phyloP scores from a whole-genome alignment of 2,329 filamentous ascomycete genomes.

The Colletotrichum incanum region DNA sequence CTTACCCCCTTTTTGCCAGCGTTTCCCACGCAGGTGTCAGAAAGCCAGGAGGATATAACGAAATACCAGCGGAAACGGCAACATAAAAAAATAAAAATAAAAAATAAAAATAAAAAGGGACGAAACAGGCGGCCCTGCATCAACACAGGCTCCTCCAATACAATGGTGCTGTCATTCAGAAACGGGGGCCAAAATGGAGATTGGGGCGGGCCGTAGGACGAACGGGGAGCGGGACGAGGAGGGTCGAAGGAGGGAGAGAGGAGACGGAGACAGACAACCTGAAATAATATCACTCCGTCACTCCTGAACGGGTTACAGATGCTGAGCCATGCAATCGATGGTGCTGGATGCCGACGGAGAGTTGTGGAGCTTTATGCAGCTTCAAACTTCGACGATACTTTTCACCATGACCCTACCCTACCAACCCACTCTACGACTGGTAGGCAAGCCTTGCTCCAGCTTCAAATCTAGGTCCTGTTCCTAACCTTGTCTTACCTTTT shows the following conservation, averaged over 20 bases:
- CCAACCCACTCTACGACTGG: background rate
- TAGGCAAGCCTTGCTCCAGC: background rate
- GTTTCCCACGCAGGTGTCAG: constrained; percentile 15
- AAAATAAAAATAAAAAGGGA: constrained; percentile 14
- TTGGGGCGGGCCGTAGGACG: constrained; percentile 35
- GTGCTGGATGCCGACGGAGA: constrained; percentile 7
- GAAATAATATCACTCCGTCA: constrained; percentile 31
- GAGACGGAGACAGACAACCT: constrained; percentile 14
- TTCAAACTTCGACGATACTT: constrained; percentile 7
- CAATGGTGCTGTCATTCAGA: constrained; percentile 34
- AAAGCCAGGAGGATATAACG: constrained; percentile 8
- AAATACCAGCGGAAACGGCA: constrained; percentile 22
- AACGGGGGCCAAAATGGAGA: constrained; percentile 35
- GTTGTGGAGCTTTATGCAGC: constrained; percentile 22
- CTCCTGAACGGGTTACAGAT: constrained; percentile 5
- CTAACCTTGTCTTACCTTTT: background rate
- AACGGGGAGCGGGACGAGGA: constrained; percentile 30
- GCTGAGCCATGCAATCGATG: constrained; percentile 2
- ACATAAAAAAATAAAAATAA: background rate
- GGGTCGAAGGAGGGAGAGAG: constrained; percentile 10
- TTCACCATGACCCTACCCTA: background rate
- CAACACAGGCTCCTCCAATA: constrained; percentile 31
- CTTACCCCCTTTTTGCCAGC: constrained; percentile 4
- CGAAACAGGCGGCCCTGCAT: constrained; percentile 30
- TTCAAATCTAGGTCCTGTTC: background rate